Evolutionary conservation across 176 grass and related monocot species (phyloP), one percentile per base, ranked within the genome.

Genomic region (Hordeum marinum): DNA sequence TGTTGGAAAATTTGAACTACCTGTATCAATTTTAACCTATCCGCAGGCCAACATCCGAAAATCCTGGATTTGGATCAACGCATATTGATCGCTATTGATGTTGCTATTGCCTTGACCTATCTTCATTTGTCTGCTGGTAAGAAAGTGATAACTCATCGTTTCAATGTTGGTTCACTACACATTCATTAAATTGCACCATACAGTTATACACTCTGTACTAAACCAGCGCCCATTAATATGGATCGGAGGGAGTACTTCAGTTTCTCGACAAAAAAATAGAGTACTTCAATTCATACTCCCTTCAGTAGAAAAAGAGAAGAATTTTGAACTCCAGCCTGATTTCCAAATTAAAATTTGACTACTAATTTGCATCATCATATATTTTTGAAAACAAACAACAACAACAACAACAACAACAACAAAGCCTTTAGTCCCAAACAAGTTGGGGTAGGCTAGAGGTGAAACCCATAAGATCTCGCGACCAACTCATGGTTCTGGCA

Each of bases 71-170:
- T 92, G 63, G 80, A 68, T 79, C 85, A 95, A 79, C 88, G 90
- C 54, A 65, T 95, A 61, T 83, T 81, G 80, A 92, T 95, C 61
- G 93, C 93, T 76, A 86, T 95, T 59, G 93, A 95, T 88, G 88
- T 95, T 76, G 93, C 88, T 64, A 90, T 92, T 88, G 90, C 82
- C 43, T 84, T 95, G 88, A 88, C 93, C 66, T 95, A 95, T 72
- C 93, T 92, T 63, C 93, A 95, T 90, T 62, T 92, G 9, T 86
- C 60, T 88, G 85, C 80, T 86, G 93, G 93, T 88, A 71, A 42
- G 68, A 24, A 87, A 61, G 82, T 63, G n/a, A 31, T 27, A 23
- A 75, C 11, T 17, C 27, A 63, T 3, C 20, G 10, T 86, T 36
- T 46, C 15, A 34, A 43, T 42, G 18, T 65, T 68, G 35, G 41